Evolutionary conservation across 495 filamentous ascomycete genomes (phyloP), one percentile per base, ranked within the genome.

Genomic region (Lichenothelia convexa): DNA sequence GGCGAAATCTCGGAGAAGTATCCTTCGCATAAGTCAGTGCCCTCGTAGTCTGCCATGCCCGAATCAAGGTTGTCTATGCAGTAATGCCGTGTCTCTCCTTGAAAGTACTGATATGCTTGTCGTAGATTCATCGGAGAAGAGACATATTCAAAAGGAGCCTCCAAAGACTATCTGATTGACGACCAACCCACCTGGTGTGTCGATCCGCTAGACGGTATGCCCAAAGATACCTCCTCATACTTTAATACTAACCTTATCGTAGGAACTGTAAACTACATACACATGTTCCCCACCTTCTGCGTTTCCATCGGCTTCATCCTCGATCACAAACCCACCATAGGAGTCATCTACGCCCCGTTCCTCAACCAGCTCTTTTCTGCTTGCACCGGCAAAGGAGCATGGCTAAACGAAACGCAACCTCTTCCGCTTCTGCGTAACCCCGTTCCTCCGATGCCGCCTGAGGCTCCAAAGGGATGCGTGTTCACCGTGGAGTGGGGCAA

Each of bases 401-500:
- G 71, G 71, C 60, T 75, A 2, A 77, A 78, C 46, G 67, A 73
- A 45, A 67, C 57, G 3, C 63, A 65, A 41, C 61, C 41, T 1
- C 61, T 78, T 4, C 74, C 74, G 0, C 59, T 78, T 11, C 47
- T 75, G 13, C 62, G 60, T 17, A 63, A 66, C 24, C 70, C 71
- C 0, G 46, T 71, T 38, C 67, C 71, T 18, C 64, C 71, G 1
- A 59, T 79, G 55, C 74, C 75, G 0, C 42, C 47, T n/a, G 64
- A 64, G 20, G 75, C 75, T 4, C 75, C 75, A 2, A 61, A 60
- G 2, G 65, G 71, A n/a, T 80, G 75, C 40, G 58, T 77, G 17
- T 73, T 80, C 48, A 61, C 65, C 2, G 79, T 71, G 45, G 75
- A 80, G 42, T 80, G 75, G 75, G 75, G 75, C 2, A 80, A 80